Conservation (phyloP, 257 asterid genomes). For the Knoxia roxburghii region DNA sequence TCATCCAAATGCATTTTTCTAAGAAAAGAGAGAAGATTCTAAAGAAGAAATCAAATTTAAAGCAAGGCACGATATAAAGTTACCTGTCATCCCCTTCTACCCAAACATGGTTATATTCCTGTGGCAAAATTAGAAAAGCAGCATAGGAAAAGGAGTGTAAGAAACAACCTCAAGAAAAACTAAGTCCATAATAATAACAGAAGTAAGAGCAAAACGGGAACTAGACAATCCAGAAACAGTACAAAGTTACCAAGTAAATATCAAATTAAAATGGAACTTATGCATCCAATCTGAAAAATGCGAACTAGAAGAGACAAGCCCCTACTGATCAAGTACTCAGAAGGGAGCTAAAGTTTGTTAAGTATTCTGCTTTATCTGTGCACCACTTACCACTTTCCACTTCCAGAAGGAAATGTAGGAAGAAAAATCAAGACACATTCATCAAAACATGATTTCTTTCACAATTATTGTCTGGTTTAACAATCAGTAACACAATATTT, state of each 20-base stretch:
- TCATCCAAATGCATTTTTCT: slow-evolving; percentile 1
- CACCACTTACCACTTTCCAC: too few relatives aligned
- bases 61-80: slow-evolving; percentile 14
- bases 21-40: not conserved
- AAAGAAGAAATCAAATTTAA: not conserved
- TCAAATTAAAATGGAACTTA: not conserved
- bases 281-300: not conserved
- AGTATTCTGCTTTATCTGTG: not conserved
- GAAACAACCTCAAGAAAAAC: slow-evolving; percentile 8
- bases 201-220: slow-evolving; percentile 6
- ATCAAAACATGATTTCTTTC: not conserved
- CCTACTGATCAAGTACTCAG: not conserved
- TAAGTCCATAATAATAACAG: not conserved
- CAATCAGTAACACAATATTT: not conserved
- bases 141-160: slow-evolving; percentile 1
- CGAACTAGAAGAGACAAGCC: not conserved
- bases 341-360: not conserved
- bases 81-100: slow-evolving; percentile 91
- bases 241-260: not conserved
- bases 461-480: not conserved
- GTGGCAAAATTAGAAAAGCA: slow-evolving; percentile 19
- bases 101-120: slow-evolving; percentile 87
- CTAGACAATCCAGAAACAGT: not conserved
- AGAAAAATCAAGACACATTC: not conserved
- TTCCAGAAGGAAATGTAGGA: not conserved